Base-by-base conservation (phyloP, 2,329 filamentous ascomycete species). In the Microsporum canis region DNA sequence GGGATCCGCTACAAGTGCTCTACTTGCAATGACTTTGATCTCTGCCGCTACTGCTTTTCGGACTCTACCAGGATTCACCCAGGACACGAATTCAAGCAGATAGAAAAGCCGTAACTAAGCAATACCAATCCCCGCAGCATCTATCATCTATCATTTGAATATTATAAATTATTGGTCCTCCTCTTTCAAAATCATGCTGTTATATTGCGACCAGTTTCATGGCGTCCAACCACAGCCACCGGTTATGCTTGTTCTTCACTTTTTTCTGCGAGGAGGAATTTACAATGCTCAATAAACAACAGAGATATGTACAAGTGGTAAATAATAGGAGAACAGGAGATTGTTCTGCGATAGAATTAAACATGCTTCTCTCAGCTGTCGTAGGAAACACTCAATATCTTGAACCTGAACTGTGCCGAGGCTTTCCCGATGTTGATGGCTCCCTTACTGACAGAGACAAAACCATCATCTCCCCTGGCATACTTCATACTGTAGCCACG, bases 321-420 rank as follows among this genome's bases (percentile, higher is more conserved):
- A 23, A 23, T 23, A 23, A 23, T 23, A 23, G 17, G 17, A 23
- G 17, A 23, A 23, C 17, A 23, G 17, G 17, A 23, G 1, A 23
- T 23, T 23, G 17, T 23, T 23, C 17, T 23, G 17, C 17, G 1
- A 23, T 23, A 23, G 17, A 23, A 23, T 23, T 23, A 23, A 23
- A 23, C 17, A 23, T 23, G 17, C 17, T 23, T 23, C 17, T 23
- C 17, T 23, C 17, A 23, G 17, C 17, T 1, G 17, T 66, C 60
- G 63, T 65, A 66, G n/a, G 65, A 60, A 55, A 66, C 65, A 53
- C 64, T 65, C 34, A 58, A 34, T n/a, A 63, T 58, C 7, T 57
- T 62, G 49, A 63, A 65, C 33, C 51, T 63, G n/a, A 41, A 41
- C 55, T 57, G 41, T 14, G 31, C 43, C 38, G 45, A 33, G 7